Evolutionary conservation across 306 rosid species (phyloP).

Genomic region (Citrullus colocynthis): DNA sequence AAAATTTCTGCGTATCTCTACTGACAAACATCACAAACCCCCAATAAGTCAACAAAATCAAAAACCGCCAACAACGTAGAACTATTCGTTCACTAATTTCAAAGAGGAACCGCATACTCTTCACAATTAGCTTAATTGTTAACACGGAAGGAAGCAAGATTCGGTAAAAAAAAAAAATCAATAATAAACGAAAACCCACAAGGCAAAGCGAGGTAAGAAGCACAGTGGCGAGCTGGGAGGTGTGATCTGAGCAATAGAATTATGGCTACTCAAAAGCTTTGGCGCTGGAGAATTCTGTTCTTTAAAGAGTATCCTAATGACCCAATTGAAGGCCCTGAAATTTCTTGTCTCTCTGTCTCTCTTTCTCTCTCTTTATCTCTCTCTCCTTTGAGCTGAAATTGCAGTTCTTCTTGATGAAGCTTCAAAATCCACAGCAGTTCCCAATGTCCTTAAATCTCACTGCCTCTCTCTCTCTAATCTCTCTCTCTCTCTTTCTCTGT

Average conservation of each 20-base stretch:
- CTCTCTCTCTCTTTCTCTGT: background rate
- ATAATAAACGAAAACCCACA: background rate
- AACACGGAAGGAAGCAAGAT: background rate
- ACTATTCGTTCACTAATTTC: background rate
- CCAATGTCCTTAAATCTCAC: background rate
- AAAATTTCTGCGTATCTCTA: background rate
- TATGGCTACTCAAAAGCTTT: background rate
- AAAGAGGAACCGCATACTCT: background rate
- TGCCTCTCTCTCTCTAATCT: background rate
- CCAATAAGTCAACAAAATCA: background rate
- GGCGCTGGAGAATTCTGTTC: background rate
- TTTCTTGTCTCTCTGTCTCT: background rate
- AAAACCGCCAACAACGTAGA: background rate
- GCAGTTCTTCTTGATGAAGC: background rate
- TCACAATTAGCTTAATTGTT: background rate
- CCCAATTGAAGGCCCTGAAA: background rate
- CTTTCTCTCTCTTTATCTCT: background rate
- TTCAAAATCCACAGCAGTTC: background rate
- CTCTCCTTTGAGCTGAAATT: slow-evolving; percentile 1
- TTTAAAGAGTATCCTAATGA: background rate
- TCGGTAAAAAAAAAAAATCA: background rate
- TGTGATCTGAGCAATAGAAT: slow-evolving; percentile 12
- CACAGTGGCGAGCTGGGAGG: background rate
- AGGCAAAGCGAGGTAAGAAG: background rate
- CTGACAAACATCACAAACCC: slow-evolving; percentile 1